Evolutionary conservation across 2,329 filamentous ascomycete genomes (phyloP).

Genomic region (Cytospora schulzeri): DNA sequence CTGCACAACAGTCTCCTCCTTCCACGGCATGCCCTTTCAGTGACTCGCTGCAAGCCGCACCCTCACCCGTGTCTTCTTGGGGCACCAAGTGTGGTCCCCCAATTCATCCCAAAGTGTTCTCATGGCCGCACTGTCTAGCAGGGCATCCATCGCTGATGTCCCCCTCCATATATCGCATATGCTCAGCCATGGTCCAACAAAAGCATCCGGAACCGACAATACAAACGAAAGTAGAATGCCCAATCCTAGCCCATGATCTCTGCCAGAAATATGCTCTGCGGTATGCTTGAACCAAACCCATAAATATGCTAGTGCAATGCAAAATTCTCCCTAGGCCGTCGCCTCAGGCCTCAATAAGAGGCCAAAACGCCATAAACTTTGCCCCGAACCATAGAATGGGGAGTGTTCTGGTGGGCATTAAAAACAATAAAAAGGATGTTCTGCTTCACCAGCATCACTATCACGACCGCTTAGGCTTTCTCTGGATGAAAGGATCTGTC

Average conservation of each 20-base stretch:
- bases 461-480: constrained; percentile 36
- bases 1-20: neutral
- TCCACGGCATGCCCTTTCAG: neutral
- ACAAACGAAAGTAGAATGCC: neutral
- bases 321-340: neutral
- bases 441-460: neutral
- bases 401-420: neutral
- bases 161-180: neutral
- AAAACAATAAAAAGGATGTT: neutral
- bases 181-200: neutral
- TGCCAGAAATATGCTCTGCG: neutral
- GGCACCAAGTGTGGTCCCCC: neutral
- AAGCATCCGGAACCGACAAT: neutral
- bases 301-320: neutral
- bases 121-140: neutral
- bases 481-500: constrained; percentile 49
- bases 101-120: neutral
- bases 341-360: neutral
- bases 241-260: neutral
- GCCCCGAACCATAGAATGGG: neutral
- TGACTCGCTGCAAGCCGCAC: neutral
- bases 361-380: neutral
- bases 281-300: neutral
- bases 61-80: neutral
- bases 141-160: neutral